A percentile compares a stretch with the other conserved stretches of the same genome.
phyloP scores from a whole-genome alignment of 129 eudicot species.

The carrot (Daucus carota) region DH1_v3.0 NC_030383.2:55632501-55633000 shows the following conservation, averaged over 20 bases:
- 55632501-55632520: constrained; percentile 77
- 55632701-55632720: constrained; percentile 95
- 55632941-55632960: too few relatives aligned
- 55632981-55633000: neutral
- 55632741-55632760: constrained; percentile 1
- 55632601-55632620: constrained; percentile 51
- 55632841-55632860: too few relatives aligned
- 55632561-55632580: constrained; percentile 91
- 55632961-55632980: neutral
- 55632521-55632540: constrained; percentile 91
- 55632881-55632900: neutral
- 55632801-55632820: neutral
- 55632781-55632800: neutral
- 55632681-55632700: constrained; percentile 95
- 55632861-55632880: neutral
- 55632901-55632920: neutral
- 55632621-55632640: constrained; percentile 29
- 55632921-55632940: neutral
- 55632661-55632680: constrained; percentile 69
- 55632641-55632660: constrained; percentile 90
- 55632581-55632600: constrained; percentile 51
- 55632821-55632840: too few relatives aligned
- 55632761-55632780: neutral
- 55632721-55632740: neutral
- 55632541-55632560: constrained; percentile 88